Evolutionary conservation across 139 green algal genomes (phyloP).

Genomic region (Tetradesmus lagerheimii): DNA sequence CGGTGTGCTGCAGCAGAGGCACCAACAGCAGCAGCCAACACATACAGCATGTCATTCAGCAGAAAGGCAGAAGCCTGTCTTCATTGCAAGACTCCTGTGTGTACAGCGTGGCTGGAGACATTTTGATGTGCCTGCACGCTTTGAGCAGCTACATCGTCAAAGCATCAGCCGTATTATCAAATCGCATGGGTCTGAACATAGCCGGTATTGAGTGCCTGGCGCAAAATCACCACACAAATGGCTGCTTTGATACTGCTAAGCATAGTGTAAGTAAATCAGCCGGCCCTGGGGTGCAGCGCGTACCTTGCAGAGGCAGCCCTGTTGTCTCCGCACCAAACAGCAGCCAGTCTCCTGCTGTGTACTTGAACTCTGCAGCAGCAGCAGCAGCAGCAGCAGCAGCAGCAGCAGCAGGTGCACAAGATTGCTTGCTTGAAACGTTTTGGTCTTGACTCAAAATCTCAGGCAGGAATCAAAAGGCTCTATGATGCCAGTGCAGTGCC

Average conservation of each 20-base stretch:
- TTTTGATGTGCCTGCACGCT: not conserved
- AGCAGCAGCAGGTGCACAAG: not conserved
- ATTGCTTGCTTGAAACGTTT: no score
- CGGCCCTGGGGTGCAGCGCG: not conserved
- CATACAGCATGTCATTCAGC: no score
- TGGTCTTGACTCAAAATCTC: no score
- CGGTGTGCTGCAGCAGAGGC: conserved; percentile 58
- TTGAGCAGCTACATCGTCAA: not conserved
- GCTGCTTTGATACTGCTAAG: no score
- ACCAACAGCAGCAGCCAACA: conserved; percentile 39
- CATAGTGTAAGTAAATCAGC: no score
- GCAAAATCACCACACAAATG: no score
- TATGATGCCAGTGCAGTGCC: no score
- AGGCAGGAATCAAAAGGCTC: no score
- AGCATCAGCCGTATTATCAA: not conserved
- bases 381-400: conserved; percentile 7
- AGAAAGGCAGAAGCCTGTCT: not conserved
- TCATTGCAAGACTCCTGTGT: no score
- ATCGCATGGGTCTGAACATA: no score
- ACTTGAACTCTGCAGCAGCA: conserved; percentile 66
- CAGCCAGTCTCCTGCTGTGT: conserved; percentile 66
- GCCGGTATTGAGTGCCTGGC: no score
- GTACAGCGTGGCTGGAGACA: not conserved
- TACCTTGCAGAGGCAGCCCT: conserved; percentile 74
- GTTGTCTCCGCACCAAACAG: conserved; percentile 82